Evolutionary conservation across 179 eudicot genomes (phyloP), one percentile per base, ranked within the genome.

Genomic region (Nepenthes alata): DNA sequence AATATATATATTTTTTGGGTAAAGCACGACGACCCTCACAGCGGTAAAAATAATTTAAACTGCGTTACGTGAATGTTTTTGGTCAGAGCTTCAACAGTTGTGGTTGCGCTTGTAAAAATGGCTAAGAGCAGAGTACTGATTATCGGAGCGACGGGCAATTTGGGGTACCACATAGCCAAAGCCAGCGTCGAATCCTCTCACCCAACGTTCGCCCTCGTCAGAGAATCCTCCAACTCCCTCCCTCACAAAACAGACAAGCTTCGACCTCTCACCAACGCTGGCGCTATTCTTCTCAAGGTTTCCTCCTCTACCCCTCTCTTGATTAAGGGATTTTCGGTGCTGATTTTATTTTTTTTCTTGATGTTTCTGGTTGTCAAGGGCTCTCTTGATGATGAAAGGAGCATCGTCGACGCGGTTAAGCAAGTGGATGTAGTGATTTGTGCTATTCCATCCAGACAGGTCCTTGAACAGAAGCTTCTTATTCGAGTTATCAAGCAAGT

Each of bases 341-440:
- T 49, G 45, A 35, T 6, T 57, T 14, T n/a, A 10, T 7, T 49
- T 39, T 5, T 34, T 1, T 12, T 53, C 11, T 39, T 57, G 25
- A 25, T 4, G 39, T 55, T 50, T 35, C 12, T 35, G n/a, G 35
- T 0, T 12, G 6, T 14, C 38, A 50, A 90, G 97, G 98, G 98
- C 59, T 86, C 85, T 10, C 66, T 91, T 61, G 85, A 91, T 66
- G 89, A 91, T 63, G 80, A 88, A 60, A 53, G 47, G 51, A 82
- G 81, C 6, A 62, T 91, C n/a, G 5, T 88, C 38, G 83, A 88
- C 69, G 96, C 96, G 4, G 47, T 91, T 65, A 81, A 78, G 71
- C 78, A 71, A 78, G 96, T 89, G 7, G 96, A 86, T 66, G 88
- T 83, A 0, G 96, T 91, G 62, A 89, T 91, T 55, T 88, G 84